Base-by-base conservation (phyloP, 2,329 filamentous ascomycete genomes). In the Alternaria conjuncta region DNA sequence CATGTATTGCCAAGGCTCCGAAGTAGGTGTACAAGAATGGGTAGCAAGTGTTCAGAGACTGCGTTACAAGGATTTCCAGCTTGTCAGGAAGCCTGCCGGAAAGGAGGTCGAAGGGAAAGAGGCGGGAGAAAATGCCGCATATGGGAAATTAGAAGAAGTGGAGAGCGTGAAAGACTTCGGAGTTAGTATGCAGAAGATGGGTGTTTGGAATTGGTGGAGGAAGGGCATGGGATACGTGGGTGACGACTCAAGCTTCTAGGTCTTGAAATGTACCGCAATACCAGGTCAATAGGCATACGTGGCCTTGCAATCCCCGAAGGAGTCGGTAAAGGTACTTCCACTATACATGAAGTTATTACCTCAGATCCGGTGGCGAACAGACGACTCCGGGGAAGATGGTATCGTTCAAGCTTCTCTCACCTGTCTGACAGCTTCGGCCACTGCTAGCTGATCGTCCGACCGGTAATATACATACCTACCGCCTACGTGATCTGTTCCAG, bases 1-100 rank as follows among this genome's bases (percentile, higher is more conserved):
- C 69, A 94, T 94, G 91, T 92, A 93, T 74, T 91, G 90, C 54
- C 89, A 92, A 74, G 87, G 88, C 2, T 81, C 84, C n/a, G 84
- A 86, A 68, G 71, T 73, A 2, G 82, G 83, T 2, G 86, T 93
- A 4, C 83, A 82, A 61, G 82, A 83, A 13, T 93, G 91, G 91
- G 88, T 93, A 5, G 82, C 82, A 11, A 81, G 82, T 2, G 90
- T 93, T 3, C 87, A 91, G 36, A 77, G 84, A 25, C 78, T 93
- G 45, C 84, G 89, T 7, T 93, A 93, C 79, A 93, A 93, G 69
- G 90, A 93, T 76, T 93, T 90, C 57, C 88, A 90, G 65, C 85
- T 92, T 50, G 86, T 85, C 8, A 82, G 81, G 15, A 85, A 86
- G 67, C 87, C 88, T 10, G 84, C 78, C 4, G 69, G 68, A 10